Evolutionary conservation across 192 early-diverging fungal species (phyloP).

Genomic region (Podila clonocystis): DNA sequence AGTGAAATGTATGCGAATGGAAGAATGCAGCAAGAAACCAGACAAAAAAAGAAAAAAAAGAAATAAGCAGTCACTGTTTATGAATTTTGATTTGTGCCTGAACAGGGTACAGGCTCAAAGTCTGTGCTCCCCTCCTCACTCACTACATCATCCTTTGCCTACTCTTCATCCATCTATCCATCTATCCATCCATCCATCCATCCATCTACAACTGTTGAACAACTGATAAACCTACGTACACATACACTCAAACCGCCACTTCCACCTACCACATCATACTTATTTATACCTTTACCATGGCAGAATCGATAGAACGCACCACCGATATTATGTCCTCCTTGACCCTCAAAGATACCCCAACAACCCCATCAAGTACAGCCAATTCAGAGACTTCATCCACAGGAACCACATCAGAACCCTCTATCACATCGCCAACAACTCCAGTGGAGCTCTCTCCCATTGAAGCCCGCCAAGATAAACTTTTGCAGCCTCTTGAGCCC

Average conservation of each 20-base stretch:
- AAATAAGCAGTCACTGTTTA: slow-evolving; percentile 42
- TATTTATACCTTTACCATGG: background rate
- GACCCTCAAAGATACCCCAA: background rate
- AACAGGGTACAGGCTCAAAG: background rate
- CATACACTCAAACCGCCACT: too few species aligned
- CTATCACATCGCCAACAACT: background rate
- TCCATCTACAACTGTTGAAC: background rate
- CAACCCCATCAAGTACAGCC: background rate
- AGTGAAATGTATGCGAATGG: background rate
- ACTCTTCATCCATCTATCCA: background rate
- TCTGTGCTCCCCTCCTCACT: background rate
- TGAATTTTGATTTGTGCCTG: background rate
- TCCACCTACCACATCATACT: background rate
- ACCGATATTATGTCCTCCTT: background rate
- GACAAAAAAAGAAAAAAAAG: slow-evolving; percentile 38
- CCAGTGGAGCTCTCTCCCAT: slow-evolving; percentile 16
- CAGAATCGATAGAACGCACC: background rate
- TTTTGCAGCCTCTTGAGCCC: slow-evolving; percentile 25
- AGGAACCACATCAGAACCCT: slow-evolving; percentile 7
- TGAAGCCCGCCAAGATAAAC: slow-evolving; percentile 31
- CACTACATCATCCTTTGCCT: background rate
- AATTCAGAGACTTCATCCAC: background rate
- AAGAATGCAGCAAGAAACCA: background rate
- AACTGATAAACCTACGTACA: too few species aligned
- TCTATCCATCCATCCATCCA: background rate